These are phyloP conservation scores for Kappamyces sp. DNA, from an alignment of 192 early-diverging fungal genomes.

Conservation along the genomic window DNA sequence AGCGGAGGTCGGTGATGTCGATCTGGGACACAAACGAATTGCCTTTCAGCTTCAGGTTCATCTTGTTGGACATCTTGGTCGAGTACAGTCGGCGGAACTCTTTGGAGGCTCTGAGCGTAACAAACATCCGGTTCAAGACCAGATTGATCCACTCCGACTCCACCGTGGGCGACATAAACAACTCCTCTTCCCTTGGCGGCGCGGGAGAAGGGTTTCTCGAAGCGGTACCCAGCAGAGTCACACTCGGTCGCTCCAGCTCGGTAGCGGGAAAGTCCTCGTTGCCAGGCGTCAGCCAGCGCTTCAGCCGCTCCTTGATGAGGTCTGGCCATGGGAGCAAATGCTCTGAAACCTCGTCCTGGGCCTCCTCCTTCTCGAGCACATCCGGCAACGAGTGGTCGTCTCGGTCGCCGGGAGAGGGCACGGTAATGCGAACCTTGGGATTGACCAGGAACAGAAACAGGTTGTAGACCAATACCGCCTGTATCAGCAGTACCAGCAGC, in stretches of 20 bases:
- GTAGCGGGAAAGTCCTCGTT: conserved; percentile 17
- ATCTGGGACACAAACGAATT: conserved; percentile 45
- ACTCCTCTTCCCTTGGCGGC: conserved; percentile 6
- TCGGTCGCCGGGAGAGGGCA: conserved; percentile 7
- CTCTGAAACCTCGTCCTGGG: conserved; percentile 13
- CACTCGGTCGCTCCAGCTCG: background rate
- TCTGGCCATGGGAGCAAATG: conserved; percentile 39
- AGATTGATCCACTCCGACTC: conserved; percentile 44
- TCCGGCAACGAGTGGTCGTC: background rate
- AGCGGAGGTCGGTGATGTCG: conserved; percentile 32
- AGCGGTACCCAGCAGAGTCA: background rate
- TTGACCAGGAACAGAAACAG: conserved; percentile 5
- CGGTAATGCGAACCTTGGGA: conserved; percentile 8
- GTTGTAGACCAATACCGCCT: conserved; percentile 3
- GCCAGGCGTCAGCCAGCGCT: conserved; percentile 20
- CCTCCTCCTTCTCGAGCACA: conserved; percentile 1
- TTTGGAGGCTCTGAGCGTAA: conserved; percentile 35
- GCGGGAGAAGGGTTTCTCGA: background rate
- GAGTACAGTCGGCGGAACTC: conserved; percentile 36
- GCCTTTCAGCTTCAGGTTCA: conserved; percentile 41
- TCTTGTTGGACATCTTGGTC: conserved; percentile 30
- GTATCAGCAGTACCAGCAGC: conserved; percentile 2
- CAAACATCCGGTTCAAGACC: conserved; percentile 37
- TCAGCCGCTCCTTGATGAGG: conserved; percentile 33
- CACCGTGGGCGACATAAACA: conserved; percentile 23